Evolutionary conservation across 2,329 filamentous ascomycete species (phyloP).

Genomic region (Cordyceps cicadae): DNA sequence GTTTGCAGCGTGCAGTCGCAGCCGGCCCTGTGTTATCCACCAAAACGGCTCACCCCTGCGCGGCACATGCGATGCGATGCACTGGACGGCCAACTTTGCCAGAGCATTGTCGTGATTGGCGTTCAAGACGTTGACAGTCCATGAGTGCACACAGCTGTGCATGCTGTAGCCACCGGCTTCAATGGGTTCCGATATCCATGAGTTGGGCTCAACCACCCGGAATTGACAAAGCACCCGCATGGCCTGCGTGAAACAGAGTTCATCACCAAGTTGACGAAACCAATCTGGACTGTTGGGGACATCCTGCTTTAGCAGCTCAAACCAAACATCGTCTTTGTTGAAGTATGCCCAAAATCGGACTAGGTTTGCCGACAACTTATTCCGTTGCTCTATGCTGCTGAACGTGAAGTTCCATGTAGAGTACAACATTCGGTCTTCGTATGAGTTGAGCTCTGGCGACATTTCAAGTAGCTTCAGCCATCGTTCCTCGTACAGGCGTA

Average conservation of each 20-base stretch:
- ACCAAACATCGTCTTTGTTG: constrained; percentile 36
- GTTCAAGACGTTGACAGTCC: constrained; percentile 22
- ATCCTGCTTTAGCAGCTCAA: constrained; percentile 23
- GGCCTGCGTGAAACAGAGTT: constrained; percentile 19
- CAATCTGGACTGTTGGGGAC: constrained; percentile 13
- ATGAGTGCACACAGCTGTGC: constrained; percentile 27
- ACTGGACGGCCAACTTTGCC: neutral
- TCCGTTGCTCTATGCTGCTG: constrained; percentile 25
- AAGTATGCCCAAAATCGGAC: constrained; percentile 36
- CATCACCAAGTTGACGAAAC: constrained; percentile 17
- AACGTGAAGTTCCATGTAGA: constrained; percentile 33
- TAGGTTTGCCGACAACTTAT: constrained; percentile 21
- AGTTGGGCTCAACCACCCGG: constrained; percentile 19
- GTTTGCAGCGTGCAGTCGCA: neutral
- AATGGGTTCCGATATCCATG: constrained; percentile 3
- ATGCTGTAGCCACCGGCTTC: constrained; percentile 23
- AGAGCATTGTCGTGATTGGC: neutral
- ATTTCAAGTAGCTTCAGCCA: constrained; percentile 28
- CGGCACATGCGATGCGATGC: too few relatives aligned
- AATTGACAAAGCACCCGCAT: constrained; percentile 23
- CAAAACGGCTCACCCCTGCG: too few relatives aligned
- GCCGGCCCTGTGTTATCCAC: neutral
- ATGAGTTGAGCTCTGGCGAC: constrained; percentile 21
- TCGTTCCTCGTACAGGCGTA: constrained; percentile 28
- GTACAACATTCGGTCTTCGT: constrained; percentile 24